Evolutionary conservation across 257 asterid genomes (phyloP).

Genomic region (Striga asiatica): DNA sequence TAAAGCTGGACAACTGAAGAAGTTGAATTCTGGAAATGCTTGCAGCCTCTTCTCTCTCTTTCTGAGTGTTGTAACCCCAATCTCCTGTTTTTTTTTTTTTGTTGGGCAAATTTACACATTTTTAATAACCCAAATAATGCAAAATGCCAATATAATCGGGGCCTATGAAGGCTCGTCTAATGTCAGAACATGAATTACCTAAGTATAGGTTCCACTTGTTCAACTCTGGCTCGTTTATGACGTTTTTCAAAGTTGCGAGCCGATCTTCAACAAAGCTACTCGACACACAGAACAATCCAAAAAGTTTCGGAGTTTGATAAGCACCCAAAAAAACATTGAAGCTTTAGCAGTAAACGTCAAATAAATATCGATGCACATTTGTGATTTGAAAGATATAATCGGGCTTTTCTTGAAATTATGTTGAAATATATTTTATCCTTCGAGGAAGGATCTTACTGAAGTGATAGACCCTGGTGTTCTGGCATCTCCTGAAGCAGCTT

Average conservation of each 20-base stretch:
- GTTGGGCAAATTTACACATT: conserved; percentile 1
- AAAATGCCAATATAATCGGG: not conserved
- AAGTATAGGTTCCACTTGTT: conserved; percentile 77
- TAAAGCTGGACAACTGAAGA: conserved; percentile 68
- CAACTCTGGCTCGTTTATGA: conserved; percentile 73
- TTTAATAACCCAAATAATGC: conserved; percentile 7
- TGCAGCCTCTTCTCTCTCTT: conserved; percentile 81
- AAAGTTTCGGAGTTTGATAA: not conserved
- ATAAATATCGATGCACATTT: not conserved
- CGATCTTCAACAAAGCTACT: conserved; percentile 93
- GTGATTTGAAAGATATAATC: not conserved
- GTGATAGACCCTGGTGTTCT: conserved; percentile 66
- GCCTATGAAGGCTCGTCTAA: not conserved
- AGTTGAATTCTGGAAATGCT: conserved; percentile 51
- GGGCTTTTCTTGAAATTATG: not conserved
- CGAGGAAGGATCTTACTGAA: conserved; percentile 53
- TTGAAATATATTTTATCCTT: not conserved
- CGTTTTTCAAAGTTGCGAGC: conserved; percentile 74
- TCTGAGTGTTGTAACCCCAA: conserved; percentile 89
- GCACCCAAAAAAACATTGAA: not conserved
- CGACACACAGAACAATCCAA: conserved; percentile 5
- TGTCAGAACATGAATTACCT: conserved; percentile 32
- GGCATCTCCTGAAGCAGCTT: conserved; percentile 90
- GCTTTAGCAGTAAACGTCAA: too few relatives aligned
- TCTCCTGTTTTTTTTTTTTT: conserved; percentile 71